A percentile compares a stretch with the other conserved stretches of the same genome.
Evolutionary conservation across 2,329 filamentous ascomycete genomes (phyloP).

Genomic region (Epichloe uncinata): DNA sequence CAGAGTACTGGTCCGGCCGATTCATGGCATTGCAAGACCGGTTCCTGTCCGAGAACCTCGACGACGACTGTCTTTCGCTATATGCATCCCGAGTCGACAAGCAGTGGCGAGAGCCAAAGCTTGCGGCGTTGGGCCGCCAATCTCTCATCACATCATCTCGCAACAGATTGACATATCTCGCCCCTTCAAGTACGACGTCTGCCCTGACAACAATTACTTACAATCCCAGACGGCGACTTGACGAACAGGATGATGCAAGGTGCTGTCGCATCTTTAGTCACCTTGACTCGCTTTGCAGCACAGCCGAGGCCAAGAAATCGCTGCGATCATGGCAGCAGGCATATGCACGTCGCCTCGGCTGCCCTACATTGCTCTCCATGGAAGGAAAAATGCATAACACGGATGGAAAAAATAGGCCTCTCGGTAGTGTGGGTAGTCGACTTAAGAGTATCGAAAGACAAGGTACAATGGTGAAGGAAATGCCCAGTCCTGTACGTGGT

Average conservation of each 20-base stretch:
- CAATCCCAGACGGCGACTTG: slow-evolving; percentile 6
- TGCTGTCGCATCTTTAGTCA: slow-evolving; percentile 31
- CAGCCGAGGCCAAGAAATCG: slow-evolving; percentile 31
- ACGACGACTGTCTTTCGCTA: slow-evolving; percentile 2
- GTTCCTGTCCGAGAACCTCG: slow-evolving; percentile 16
- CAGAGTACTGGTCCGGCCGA: slow-evolving; percentile 49
- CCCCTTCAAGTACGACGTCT: slow-evolving; percentile 20
- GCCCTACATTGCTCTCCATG: slow-evolving; percentile 26
- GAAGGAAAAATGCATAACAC: slow-evolving; percentile 19
- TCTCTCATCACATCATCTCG: background rate
- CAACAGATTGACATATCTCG: slow-evolving; percentile 15
- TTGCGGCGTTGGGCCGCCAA: background rate
- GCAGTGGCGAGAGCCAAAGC: background rate
- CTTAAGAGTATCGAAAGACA: slow-evolving; percentile 9
- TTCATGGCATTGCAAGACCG: slow-evolving; percentile 44
- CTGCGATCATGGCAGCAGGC: slow-evolving; percentile 34
- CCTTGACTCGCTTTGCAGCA: slow-evolving; percentile 34
- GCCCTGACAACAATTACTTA: slow-evolving; percentile 15
- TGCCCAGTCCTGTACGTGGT: slow-evolving; percentile 3
- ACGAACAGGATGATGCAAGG: slow-evolving; percentile 29
- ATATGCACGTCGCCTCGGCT: slow-evolving; percentile 29
- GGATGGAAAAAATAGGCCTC: slow-evolving; percentile 4
- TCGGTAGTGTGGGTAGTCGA: slow-evolving; percentile 1
- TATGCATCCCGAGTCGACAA: background rate
- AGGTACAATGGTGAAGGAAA: slow-evolving; percentile 8